Evolutionary conservation across 352 stramenopile species (phyloP).

Genomic region (Phytophthora ohioensis): DNA sequence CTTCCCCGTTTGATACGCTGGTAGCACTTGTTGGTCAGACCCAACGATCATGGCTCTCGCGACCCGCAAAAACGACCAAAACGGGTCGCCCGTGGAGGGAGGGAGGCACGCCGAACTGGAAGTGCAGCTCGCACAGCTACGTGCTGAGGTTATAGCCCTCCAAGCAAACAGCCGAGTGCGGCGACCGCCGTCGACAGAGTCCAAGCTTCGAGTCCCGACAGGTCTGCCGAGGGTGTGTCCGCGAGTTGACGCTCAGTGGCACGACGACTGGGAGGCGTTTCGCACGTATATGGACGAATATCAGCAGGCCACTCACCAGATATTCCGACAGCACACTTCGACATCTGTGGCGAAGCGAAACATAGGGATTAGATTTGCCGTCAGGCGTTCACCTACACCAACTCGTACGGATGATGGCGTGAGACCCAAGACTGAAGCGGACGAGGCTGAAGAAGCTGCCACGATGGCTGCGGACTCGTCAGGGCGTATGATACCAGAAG

Average conservation of each 20-base stretch:
- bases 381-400: too few species aligned
- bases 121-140: not conserved
- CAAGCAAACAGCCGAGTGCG: not conserved
- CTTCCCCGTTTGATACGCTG: slow-evolving; percentile 3
- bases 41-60: slow-evolving; percentile 10
- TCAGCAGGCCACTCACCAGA: not conserved
- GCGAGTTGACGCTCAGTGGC: not conserved
- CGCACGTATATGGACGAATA: slow-evolving; percentile 1
- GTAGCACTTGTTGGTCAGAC: slow-evolving; percentile 29
- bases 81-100: not conserved
- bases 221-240: slow-evolving; percentile 2
- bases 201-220: slow-evolving; percentile 16
- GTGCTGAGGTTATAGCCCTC: slow-evolving; percentile 7
- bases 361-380: too few species aligned
- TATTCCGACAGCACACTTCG: too few species aligned
- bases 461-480: too few species aligned
- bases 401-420: too few species aligned
- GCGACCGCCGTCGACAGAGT: not conserved
- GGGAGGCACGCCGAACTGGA: not conserved
- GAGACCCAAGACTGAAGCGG: too few species aligned
- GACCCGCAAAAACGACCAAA: slow-evolving; percentile 5
- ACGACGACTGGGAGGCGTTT: slow-evolving; percentile 11
- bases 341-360: too few species aligned
- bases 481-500: too few species aligned
- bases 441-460: too few species aligned